These are phyloP conservation scores for Gossypium longicalyx DNA, from an alignment of 345 rosid genomes.

Conservation along the genomic window DNA sequence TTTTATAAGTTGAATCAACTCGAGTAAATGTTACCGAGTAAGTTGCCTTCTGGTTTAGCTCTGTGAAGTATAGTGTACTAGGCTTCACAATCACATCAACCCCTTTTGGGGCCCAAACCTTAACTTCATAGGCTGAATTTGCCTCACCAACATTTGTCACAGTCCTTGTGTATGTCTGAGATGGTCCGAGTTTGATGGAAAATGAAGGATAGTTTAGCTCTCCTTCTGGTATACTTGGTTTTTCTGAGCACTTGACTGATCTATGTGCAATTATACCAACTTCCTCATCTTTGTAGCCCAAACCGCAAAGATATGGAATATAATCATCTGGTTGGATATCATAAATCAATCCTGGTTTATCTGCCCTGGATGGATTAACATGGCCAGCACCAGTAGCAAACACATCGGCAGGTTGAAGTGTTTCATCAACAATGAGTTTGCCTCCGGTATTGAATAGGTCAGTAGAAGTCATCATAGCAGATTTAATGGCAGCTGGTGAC, in stretches of 20 bases:
- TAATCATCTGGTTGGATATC: slow-evolving; percentile 46
- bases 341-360: slow-evolving; percentile 55
- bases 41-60: slow-evolving; percentile 37
- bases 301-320: slow-evolving; percentile 40
- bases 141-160: slow-evolving; percentile 43
- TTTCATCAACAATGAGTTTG: slow-evolving; percentile 39
- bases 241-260: slow-evolving; percentile 21
- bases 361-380: slow-evolving; percentile 50
- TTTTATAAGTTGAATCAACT: not conserved
- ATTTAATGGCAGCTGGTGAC: slow-evolving; percentile 39
- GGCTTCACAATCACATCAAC: slow-evolving; percentile 38
- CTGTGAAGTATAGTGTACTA: slow-evolving; percentile 27
- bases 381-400: slow-evolving; percentile 66
- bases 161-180: slow-evolving; percentile 36
- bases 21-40: slow-evolving; percentile 32
- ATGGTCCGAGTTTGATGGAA: slow-evolving; percentile 37
- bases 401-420: slow-evolving; percentile 38
- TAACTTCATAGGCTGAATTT: slow-evolving; percentile 22
- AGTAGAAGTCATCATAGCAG: slow-evolving; percentile 47
- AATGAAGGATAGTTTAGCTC: slow-evolving; percentile 43
- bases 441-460: slow-evolving; percentile 26
- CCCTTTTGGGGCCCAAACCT: slow-evolving; percentile 29
- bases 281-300: slow-evolving; percentile 31
- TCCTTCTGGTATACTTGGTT: slow-evolving; percentile 14
- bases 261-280: slow-evolving; percentile 16